Percentiles rank a stretch among this genome's conserved stretches.
Conservation (phyloP, 352 stramenopile species). For the Elongisporangium prolatum region DNA sequence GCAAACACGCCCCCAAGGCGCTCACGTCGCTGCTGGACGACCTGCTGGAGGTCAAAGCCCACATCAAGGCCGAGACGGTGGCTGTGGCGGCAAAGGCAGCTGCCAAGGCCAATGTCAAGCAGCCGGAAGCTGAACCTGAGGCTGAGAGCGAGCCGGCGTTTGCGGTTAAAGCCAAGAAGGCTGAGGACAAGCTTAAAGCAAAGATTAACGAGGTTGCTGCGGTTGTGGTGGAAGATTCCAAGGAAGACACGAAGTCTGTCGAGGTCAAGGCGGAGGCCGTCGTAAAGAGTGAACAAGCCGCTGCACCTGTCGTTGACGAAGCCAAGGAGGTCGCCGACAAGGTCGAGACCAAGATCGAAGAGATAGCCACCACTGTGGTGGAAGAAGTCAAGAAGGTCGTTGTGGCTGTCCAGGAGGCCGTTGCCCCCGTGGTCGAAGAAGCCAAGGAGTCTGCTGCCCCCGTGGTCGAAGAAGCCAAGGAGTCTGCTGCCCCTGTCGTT, state of each 20-base stretch:
- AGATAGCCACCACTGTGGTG: constrained; percentile 1
- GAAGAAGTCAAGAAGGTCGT: constrained; percentile 24
- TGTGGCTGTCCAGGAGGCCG: constrained; percentile 17
- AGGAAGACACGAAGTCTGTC: constrained; percentile 12
- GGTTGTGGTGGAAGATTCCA: constrained; percentile 1
- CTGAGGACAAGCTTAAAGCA: constrained; percentile 7
- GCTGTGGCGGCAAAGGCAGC: constrained; percentile 4
- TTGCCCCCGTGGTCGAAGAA: constrained; percentile 25
- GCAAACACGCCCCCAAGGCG: constrained; percentile 27
- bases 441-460: constrained; percentile 4
- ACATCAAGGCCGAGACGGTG: constrained; percentile 24
- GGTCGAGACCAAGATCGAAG: not conserved
- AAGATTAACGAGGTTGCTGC: constrained; percentile 9
- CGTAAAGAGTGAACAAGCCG: constrained; percentile 2
- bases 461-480: not conserved
- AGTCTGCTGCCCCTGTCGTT: constrained; percentile 1
- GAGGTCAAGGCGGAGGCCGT: constrained; percentile 4
- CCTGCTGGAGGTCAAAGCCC: constrained; percentile 44
- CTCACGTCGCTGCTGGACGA: constrained; percentile 45
- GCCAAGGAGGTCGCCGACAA: constrained; percentile 5
- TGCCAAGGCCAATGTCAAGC: constrained; percentile 6
- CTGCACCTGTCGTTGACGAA: constrained; percentile 1
- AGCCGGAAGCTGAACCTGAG: constrained; percentile 11
- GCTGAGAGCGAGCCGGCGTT: constrained; percentile 6
- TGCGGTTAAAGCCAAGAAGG: constrained; percentile 4